Percentiles rank a stretch among this genome's conserved stretches.
Conservation (phyloP, 2,329 filamentous ascomycete species). For the Stemphylium lycopersici region DNA sequence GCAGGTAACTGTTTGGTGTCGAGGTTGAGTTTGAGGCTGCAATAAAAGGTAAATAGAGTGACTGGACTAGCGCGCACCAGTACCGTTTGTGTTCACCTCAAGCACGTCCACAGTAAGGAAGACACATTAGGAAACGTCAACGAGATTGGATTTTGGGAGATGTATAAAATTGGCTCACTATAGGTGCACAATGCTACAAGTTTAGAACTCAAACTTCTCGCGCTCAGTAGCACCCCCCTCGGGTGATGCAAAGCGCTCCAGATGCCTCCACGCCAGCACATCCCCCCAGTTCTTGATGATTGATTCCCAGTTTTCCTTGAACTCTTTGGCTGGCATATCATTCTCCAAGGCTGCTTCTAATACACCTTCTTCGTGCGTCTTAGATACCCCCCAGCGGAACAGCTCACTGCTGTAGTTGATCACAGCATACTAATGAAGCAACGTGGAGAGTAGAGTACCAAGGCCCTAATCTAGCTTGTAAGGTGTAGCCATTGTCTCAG, state of each 20-base stretch:
- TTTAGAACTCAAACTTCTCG: background rate
- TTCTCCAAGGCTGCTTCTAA: background rate
- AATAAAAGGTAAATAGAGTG: too few species aligned
- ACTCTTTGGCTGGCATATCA: background rate
- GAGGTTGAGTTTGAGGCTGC: too few species aligned
- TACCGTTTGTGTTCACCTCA: too few species aligned
- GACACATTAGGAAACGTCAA: too few species aligned
- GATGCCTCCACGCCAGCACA: constrained; percentile 17
- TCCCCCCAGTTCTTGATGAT: constrained; percentile 11
- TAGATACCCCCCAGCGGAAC: background rate
- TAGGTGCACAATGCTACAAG: background rate
- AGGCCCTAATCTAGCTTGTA: constrained; percentile 12
- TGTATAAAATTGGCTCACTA: too few species aligned
- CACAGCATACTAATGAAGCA: background rate
- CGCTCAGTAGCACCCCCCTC: constrained; percentile 8
- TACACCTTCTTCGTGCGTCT: background rate
- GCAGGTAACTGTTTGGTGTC: too few species aligned
- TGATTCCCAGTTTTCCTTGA: constrained; percentile 9
- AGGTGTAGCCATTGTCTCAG: constrained; percentile 11
- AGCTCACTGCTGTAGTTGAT: background rate
- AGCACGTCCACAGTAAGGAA: too few species aligned
- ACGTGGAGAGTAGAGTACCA: background rate
- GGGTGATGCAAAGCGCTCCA: constrained; percentile 9
- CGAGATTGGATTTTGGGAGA: too few species aligned
- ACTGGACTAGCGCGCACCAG: too few species aligned